Conservation (phyloP, 768 basidiomycete genomes). For the Nevesoporus exiguus region DNA sequence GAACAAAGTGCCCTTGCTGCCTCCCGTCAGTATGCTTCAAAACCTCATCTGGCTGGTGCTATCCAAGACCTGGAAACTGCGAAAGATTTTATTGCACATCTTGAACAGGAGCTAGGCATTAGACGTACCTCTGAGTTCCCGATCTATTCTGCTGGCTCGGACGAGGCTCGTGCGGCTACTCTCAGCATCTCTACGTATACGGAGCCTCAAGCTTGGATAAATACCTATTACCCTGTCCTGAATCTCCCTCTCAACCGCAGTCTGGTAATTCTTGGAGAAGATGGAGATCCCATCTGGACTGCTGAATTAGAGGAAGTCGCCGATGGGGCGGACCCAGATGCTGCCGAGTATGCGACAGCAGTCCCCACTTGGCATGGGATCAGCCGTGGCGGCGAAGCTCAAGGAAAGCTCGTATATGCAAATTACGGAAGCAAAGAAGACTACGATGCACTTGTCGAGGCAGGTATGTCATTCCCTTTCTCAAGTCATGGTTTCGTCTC, state of each 20-base stretch:
- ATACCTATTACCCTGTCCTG: slow-evolving; percentile 71
- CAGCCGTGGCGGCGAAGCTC: slow-evolving; percentile 62
- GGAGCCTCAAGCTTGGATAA: slow-evolving; percentile 56
- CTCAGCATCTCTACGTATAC: slow-evolving; percentile 40
- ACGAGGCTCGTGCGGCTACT: slow-evolving; percentile 51
- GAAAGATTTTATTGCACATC: slow-evolving; percentile 47
- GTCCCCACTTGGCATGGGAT: slow-evolving; percentile 71
- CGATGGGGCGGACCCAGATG: slow-evolving; percentile 63
- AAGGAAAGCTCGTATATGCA: slow-evolving; percentile 54
- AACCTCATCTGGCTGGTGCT: slow-evolving; percentile 62
- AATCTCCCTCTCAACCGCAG: slow-evolving; percentile 60
- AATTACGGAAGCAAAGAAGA: slow-evolving; percentile 61
- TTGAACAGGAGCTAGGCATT: slow-evolving; percentile 51
- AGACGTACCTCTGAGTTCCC: slow-evolving; percentile 31
- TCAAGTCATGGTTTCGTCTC: background rate
- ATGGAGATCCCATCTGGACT: slow-evolving; percentile 49
- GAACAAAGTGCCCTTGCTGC: slow-evolving; percentile 46
- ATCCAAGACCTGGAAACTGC: slow-evolving; percentile 55
- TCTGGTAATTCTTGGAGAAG: slow-evolving; percentile 52
- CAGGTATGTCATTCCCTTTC: slow-evolving; percentile 34
- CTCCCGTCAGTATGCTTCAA: slow-evolving; percentile 49
- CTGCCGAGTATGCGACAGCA: slow-evolving; percentile 50
- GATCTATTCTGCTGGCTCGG: slow-evolving; percentile 56
- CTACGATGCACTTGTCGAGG: slow-evolving; percentile 53
- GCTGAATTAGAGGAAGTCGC: slow-evolving; percentile 66